Conservation (phyloP, 768 basidiomycete species). For the Kwoniella pini region DNA sequence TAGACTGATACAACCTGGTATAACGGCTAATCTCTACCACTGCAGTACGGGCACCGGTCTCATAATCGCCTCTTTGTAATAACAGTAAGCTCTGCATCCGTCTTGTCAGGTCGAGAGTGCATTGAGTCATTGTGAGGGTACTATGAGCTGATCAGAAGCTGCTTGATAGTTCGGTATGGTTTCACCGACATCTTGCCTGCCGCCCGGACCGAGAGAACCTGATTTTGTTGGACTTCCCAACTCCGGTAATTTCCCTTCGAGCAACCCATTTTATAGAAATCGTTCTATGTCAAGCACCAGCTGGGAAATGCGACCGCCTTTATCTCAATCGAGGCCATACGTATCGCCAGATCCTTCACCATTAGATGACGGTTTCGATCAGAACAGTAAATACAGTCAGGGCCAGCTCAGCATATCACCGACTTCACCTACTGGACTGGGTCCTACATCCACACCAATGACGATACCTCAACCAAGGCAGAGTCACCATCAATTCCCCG, state of each 20-base stretch:
- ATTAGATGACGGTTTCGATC: neutral
- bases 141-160: neutral
- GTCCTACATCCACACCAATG: too few relatives aligned
- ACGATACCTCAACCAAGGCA: too few relatives aligned
- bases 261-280: conserved; percentile 1
- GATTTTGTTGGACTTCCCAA: neutral
- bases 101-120: too few relatives aligned
- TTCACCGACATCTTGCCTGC: neutral
- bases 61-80: too few relatives aligned
- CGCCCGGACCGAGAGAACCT: conserved; percentile 11
- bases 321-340: conserved; percentile 17
- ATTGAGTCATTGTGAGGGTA: too few relatives aligned
- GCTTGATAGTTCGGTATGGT: neutral
- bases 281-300: neutral
- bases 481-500: neutral
- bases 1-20: too few relatives aligned
- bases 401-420: too few relatives aligned
- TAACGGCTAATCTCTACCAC: too few relatives aligned
- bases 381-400: too few relatives aligned
- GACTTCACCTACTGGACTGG: too few relatives aligned
- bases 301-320: conserved; percentile 6
- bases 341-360: conserved; percentile 20
- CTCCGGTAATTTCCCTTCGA: neutral
- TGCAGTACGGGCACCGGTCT: too few relatives aligned
- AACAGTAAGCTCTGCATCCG: too few relatives aligned